These are phyloP conservation scores for Nicotiana benthamiana DNA, from an alignment of 257 asterid genomes.

Conservation along the genomic window DNA sequence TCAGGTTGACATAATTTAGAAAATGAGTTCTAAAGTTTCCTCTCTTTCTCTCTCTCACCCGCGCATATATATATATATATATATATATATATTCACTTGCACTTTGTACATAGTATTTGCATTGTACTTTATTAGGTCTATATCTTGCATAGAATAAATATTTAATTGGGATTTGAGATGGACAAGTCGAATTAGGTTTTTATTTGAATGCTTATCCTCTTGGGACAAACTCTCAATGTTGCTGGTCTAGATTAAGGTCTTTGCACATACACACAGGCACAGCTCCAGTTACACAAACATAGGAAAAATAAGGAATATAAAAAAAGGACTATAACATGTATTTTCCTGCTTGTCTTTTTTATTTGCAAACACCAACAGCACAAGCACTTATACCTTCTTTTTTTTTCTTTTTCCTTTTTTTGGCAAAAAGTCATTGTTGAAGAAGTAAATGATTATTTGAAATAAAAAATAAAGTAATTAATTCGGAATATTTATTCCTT, in stretches of 20 bases:
- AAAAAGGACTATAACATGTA: neutral
- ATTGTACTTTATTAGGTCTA: no score
- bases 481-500: neutral
- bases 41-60: no score
- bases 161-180: neutral
- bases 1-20: no score
- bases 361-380: neutral
- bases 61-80: no score
- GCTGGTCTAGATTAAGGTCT: no score
- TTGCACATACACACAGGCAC: neutral
- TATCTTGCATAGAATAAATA: no score
- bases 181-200: neutral
- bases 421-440: neutral
- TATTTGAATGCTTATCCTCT: neutral
- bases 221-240: no score
- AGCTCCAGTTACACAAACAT: neutral
- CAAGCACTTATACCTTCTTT: neutral
- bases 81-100: no score
- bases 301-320: neutral
- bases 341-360: neutral
- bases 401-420: no score
- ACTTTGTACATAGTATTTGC: no score
- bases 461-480: neutral
- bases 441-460: neutral
- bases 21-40: no score